Conservation (phyloP, 2,329 filamentous ascomycete genomes). For the Sporothrix luriei region DNA sequence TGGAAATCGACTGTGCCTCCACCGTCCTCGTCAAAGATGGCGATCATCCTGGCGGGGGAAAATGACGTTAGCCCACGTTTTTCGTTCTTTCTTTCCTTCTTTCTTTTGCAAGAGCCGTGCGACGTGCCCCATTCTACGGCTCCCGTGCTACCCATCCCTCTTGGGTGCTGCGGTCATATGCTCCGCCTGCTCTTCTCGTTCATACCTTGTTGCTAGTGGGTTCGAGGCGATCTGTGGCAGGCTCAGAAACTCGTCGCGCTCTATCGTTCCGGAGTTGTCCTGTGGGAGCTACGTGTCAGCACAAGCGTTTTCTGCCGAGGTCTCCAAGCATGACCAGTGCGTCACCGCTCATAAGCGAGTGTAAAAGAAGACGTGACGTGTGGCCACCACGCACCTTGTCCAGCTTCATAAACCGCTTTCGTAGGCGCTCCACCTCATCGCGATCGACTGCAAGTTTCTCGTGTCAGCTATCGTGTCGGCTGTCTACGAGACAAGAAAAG, state of each 20-base stretch:
- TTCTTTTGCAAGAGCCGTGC: too few species aligned
- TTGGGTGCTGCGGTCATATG: neutral
- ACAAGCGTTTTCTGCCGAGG: neutral
- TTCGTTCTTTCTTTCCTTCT: neutral
- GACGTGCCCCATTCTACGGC: neutral
- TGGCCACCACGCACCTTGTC: constrained; percentile 72
- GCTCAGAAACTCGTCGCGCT: constrained; percentile 96
- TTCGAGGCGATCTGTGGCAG: constrained; percentile 98
- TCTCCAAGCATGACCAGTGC: too few species aligned
- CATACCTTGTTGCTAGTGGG: constrained; percentile 87
- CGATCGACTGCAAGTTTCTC: constrained; percentile 73
- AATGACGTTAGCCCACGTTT: neutral
- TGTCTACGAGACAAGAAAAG: neutral
- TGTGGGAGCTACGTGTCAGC: constrained; percentile 44
- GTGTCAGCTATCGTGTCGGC: constrained; percentile 7
- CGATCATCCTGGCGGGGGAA: constrained; percentile 74
- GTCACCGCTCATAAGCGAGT: neutral
- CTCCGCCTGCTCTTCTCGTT: neutral
- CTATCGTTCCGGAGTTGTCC: constrained; percentile 98
- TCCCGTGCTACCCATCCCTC: neutral
- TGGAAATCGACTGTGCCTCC: constrained; percentile 98
- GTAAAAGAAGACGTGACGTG: neutral
- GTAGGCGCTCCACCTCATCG: constrained; percentile 92
- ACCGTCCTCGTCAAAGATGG: constrained; percentile 98
- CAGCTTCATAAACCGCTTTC: constrained; percentile 98